phyloP scores from a whole-genome alignment of 2,329 filamentous ascomycete genomes.

The Aspergillus sergii region DNA sequence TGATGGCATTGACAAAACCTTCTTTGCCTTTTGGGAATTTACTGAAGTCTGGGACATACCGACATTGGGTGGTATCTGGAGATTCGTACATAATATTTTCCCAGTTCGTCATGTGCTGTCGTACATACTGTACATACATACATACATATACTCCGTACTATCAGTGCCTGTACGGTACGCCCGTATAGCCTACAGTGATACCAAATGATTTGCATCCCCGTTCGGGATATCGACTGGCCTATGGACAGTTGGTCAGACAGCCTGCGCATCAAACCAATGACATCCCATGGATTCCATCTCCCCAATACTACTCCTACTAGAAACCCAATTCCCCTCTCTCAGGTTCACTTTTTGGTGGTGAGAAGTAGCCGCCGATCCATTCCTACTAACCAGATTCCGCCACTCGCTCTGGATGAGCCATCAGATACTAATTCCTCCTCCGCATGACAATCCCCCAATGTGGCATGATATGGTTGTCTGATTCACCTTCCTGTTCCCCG shows the following conservation, averaged over 20 bases:
- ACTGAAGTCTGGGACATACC: neutral
- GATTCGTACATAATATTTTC: too few species aligned
- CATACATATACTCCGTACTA: too few species aligned
- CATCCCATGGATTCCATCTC: neutral
- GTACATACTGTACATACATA: neutral
- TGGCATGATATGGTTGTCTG: constrained; percentile 12
- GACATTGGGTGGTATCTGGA: too few species aligned
- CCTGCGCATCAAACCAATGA: neutral
- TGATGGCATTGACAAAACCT: constrained; percentile 1
- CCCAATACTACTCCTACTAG: neutral
- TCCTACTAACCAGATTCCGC: neutral
- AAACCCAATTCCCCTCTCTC: neutral
- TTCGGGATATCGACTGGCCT: neutral
- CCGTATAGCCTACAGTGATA: neutral
- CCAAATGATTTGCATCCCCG: neutral
- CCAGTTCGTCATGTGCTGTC: neutral
- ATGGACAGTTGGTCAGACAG: neutral
- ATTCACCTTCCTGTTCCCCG: constrained; percentile 1
- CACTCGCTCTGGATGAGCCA: neutral
- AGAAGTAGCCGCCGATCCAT: neutral
- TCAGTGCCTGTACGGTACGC: too few species aligned
- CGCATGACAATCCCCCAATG: constrained; percentile 4
- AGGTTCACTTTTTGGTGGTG: neutral
- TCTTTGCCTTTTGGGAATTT: neutral
- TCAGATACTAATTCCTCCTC: neutral